Evolutionary conservation across 2,329 filamentous ascomycete genomes (phyloP), one percentile per base, ranked within the genome.

Genomic region (Diaporthe longicolla): DNA sequence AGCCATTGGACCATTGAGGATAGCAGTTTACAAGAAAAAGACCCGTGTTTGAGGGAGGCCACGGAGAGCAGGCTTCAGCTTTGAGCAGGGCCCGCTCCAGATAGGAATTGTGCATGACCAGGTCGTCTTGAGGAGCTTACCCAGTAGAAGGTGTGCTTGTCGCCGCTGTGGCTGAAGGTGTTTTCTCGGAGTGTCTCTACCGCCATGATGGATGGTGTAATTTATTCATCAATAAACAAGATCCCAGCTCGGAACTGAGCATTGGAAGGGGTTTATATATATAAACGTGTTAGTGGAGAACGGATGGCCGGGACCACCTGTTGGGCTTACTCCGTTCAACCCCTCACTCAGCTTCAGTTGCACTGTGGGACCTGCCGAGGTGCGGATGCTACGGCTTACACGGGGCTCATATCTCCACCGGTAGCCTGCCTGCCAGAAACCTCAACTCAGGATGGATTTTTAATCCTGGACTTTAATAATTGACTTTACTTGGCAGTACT

Each of bases 101-200:
- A 21, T 2, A 17, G 37, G 37, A 13, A 40, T 13, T 3, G 11
- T 40, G 37, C 37, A 13, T 40, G 37, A 40, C 37, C 35, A 10
- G 35, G 29, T 29, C 17, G 40, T 8, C 37, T 40, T 4, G 11
- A 40, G 59, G 19, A 29, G 21, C 61, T 66, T 66, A 66, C 63
- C 63, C 63, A 66, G 45, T 66, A 66, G 45, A 80, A 79, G 40
- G 81, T 81, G 21, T 77, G 77, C 71, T 80, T 79, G 37, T 77
- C 76, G 37, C 77, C 77, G 59, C 72, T 75, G 55, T 79, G 77
- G 59, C 68, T 59, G 72, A 77, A 72, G 32, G 58, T 72, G 43
- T 72, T 72, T 35, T 72, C 70, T 52, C n/a, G 54, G 58, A 72
- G 70, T 43, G 70, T 72, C 15, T 59, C 57, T 21, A 50, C 35